phyloP scores from a whole-genome alignment of 208 protist genomes.

The Crithidia mellificae region DNA sequence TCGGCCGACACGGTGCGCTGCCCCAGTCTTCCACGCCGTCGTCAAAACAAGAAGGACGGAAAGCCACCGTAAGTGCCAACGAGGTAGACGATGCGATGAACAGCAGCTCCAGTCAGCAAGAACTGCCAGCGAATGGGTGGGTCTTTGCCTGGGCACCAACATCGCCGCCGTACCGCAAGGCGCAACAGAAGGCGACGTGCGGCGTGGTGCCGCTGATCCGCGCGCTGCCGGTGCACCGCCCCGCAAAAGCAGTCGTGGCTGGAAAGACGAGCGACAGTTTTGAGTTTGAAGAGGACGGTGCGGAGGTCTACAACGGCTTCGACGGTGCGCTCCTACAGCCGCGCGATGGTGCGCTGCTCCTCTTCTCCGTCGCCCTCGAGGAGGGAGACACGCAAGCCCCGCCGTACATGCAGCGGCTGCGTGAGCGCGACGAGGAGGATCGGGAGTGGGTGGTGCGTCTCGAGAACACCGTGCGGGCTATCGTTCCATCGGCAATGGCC shows the following conservation, averaged over 20 bases:
- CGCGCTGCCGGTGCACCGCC: neutral
- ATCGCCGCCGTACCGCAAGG: constrained; percentile 8
- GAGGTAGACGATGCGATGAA: too few species aligned
- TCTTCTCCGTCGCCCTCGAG: constrained; percentile 26
- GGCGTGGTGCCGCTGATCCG: neutral
- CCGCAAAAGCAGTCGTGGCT: neutral
- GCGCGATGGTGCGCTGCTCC: constrained; percentile 18
- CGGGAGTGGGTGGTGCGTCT: constrained; percentile 22
- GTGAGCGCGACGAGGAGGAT: constrained; percentile 21
- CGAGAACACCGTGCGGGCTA: constrained; percentile 29
- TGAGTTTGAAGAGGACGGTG: neutral
- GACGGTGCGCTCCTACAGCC: constrained; percentile 34
- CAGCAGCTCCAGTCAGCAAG: too few species aligned
- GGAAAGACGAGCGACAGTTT: neutral
- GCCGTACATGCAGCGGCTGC: constrained; percentile 16
- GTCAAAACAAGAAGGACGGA: neutral
- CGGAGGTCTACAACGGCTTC: constrained; percentile 28
- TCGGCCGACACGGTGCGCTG: neutral
- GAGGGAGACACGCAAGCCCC: constrained; percentile 21
- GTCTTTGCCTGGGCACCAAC: constrained; percentile 6
- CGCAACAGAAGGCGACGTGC: constrained; percentile 18
- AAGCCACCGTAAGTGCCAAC: too few species aligned
- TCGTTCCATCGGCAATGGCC: constrained; percentile 10
- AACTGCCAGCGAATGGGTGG: neutral
- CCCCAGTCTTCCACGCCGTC: too few species aligned